These are phyloP conservation scores for Danielia reshetovae DNA, from an alignment of 805 yeast species.

Conservation along the genomic window DNA sequence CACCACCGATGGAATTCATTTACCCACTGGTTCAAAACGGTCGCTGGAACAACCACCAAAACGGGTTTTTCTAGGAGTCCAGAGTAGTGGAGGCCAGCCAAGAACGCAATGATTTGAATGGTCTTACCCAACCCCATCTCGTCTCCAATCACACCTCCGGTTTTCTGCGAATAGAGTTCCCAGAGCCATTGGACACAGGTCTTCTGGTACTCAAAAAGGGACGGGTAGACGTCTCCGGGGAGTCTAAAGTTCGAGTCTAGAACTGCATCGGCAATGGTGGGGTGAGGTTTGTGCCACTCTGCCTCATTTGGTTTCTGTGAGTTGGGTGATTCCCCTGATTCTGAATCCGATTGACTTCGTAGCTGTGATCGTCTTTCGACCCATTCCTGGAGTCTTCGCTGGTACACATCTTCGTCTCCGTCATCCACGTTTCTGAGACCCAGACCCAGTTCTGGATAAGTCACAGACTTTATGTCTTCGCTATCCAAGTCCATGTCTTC, in stretches of 20 bases:
- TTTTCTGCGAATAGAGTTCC: conserved; percentile 83
- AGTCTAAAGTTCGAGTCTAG: conserved; percentile 65
- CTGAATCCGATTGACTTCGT: conserved; percentile 23
- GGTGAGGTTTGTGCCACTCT: conserved; percentile 79
- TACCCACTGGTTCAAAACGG: conserved; percentile 96
- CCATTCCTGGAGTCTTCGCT: conserved; percentile 62
- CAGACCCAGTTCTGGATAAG: neutral
- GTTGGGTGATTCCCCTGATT: conserved; percentile 1
- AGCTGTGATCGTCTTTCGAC: conserved; percentile 43
- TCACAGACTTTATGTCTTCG: neutral
- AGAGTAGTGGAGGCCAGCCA: conserved; percentile 88
- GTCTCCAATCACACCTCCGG: conserved; percentile 96
- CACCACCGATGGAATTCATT: conserved; percentile 96
- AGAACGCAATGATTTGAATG: conserved; percentile 82
- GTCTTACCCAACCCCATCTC: conserved; percentile 99
- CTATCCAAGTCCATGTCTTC: conserved; percentile 1
- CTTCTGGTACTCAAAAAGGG: conserved; percentile 87
- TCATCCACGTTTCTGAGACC: conserved; percentile 55
- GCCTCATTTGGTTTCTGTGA: no score
- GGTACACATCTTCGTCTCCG: conserved; percentile 70
- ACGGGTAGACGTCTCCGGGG: conserved; percentile 88
- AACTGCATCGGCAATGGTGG: conserved; percentile 68
- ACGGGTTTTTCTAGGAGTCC: conserved; percentile 72
- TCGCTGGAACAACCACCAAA: conserved; percentile 91
- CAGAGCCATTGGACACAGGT: conserved; percentile 98